phyloP scores from a whole-genome alignment of 2,329 filamentous ascomycete genomes.

The Aspergillus ruber region DNA sequence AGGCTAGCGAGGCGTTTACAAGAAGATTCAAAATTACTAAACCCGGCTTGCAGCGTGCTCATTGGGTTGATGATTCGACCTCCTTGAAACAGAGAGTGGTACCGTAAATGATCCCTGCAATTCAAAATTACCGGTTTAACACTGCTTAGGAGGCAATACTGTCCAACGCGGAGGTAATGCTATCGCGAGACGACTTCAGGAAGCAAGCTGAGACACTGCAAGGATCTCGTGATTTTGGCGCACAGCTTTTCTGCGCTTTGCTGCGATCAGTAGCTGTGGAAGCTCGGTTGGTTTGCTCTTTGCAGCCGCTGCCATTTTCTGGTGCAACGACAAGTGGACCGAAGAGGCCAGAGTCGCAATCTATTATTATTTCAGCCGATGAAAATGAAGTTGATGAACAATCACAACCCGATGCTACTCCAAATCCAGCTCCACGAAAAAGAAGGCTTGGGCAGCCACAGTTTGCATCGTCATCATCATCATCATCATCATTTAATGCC shows the following conservation, averaged over 20 bases:
- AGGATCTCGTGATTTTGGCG: conserved; percentile 83
- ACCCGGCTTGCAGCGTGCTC: conserved; percentile 60
- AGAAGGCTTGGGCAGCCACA: conserved; percentile 32
- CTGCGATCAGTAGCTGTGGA: conserved; percentile 77
- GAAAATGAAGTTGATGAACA: conserved; percentile 24
- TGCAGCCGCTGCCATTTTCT: conserved; percentile 72
- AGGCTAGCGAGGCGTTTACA: conserved; percentile 61
- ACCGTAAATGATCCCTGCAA: conserved; percentile 10
- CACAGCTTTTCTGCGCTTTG: conserved; percentile 83
- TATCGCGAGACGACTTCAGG: conserved; percentile 68
- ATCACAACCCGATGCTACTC: conserved; percentile 6
- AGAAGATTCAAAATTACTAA: conserved; percentile 65
- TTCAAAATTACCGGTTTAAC: conserved; percentile 6
- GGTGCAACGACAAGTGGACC: conserved; percentile 40
- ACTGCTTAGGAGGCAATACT: conserved; percentile 48
- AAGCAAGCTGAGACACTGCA: conserved; percentile 61
- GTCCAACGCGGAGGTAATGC: conserved; percentile 58
- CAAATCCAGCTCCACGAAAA: conserved; percentile 13
- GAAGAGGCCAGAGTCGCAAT: conserved; percentile 31
- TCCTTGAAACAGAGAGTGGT: conserved; percentile 52
- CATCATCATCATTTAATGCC: conserved; percentile 9
- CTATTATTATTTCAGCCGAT: conserved; percentile 33
- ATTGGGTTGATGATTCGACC: conserved; percentile 67
- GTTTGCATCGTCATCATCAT: conserved; percentile 16
- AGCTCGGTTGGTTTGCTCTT: conserved; percentile 77